A percentile compares a stretch with the other conserved stretches of the same genome.
Evolutionary conservation across 768 basidiomycete species (phyloP).

Genomic region (Galerina sulciceps): DNA sequence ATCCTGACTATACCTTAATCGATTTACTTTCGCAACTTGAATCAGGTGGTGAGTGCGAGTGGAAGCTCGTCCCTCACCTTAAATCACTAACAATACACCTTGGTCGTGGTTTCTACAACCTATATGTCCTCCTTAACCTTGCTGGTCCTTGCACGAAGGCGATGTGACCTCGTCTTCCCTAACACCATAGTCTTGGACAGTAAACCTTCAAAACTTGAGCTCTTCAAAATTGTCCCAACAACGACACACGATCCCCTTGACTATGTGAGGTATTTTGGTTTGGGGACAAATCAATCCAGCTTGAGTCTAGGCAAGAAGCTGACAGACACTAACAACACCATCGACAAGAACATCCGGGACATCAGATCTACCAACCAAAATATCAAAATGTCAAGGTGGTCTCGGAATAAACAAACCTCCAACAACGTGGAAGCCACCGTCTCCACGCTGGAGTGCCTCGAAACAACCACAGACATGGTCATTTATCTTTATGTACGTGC

Average conservation of each 20-base stretch:
- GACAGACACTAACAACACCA: neutral
- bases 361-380: slow-evolving; percentile 8
- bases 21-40: neutral
- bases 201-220: neutral
- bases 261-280: neutral
- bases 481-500: slow-evolving; percentile 16
- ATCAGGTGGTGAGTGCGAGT: neutral
- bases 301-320: neutral
- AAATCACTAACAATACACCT: slow-evolving; percentile 14
- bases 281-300: neutral
- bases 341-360: neutral
- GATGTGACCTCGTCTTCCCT: slow-evolving; percentile 13
- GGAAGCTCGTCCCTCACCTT: slow-evolving; percentile 14
- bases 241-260: neutral
- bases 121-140: slow-evolving; percentile 4
- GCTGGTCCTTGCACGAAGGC: slow-evolving; percentile 6
- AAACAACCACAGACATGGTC: slow-evolving; percentile 6
- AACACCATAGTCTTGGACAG: neutral
- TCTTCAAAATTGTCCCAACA: neutral
- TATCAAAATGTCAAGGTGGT: slow-evolving; percentile 5
- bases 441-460: slow-evolving; percentile 6
- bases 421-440: slow-evolving; percentile 5
- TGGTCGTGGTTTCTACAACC: neutral
- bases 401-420: neutral
- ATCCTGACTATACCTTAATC: neutral